phyloP scores from a whole-genome alignment of 2,329 filamentous ascomycete genomes.

The Tricladium varicosporioides region DNA sequence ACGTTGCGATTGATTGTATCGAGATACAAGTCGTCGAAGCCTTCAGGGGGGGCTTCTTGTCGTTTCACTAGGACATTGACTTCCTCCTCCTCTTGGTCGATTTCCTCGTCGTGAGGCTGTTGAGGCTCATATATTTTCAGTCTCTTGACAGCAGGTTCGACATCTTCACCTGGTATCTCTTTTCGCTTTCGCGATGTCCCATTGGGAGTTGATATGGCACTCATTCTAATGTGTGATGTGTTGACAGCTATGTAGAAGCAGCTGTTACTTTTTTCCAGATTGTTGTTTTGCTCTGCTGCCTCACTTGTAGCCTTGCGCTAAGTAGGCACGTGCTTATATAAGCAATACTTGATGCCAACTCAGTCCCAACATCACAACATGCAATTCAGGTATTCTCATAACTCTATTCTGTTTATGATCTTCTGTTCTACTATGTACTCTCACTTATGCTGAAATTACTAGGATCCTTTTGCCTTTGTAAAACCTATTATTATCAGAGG shows the following conservation, averaged over 20 bases:
- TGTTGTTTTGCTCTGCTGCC: slow-evolving; percentile 2
- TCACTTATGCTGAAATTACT: too few relatives aligned
- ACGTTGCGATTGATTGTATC: slow-evolving; percentile 93
- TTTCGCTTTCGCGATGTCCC: slow-evolving; percentile 13
- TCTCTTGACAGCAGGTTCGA: slow-evolving; percentile 10
- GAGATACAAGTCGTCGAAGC: slow-evolving; percentile 94
- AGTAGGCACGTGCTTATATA: background rate
- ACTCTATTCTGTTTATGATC: too few relatives aligned
- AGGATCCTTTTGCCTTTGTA: too few relatives aligned
- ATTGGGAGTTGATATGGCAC: slow-evolving; percentile 9
- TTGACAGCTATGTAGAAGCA: background rate
- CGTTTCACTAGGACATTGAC: slow-evolving; percentile 47
- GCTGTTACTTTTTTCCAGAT: background rate
- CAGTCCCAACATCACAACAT: too few relatives aligned
- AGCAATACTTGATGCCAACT: background rate
- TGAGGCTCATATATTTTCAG: slow-evolving; percentile 9
- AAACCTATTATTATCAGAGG: too few relatives aligned
- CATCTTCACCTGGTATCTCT: slow-evolving; percentile 7
- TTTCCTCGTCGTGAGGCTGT: slow-evolving; percentile 34
- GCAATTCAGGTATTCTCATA: too few relatives aligned
- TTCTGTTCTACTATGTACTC: too few relatives aligned
- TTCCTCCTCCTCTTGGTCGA: slow-evolving; percentile 36
- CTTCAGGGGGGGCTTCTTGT: slow-evolving; percentile 76
- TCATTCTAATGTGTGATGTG: background rate
- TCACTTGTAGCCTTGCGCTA: slow-evolving; percentile 5